Evolutionary conservation across 1,284 basidiomycete genomes (phyloP).

Genomic region (Xanthoconium separans): DNA sequence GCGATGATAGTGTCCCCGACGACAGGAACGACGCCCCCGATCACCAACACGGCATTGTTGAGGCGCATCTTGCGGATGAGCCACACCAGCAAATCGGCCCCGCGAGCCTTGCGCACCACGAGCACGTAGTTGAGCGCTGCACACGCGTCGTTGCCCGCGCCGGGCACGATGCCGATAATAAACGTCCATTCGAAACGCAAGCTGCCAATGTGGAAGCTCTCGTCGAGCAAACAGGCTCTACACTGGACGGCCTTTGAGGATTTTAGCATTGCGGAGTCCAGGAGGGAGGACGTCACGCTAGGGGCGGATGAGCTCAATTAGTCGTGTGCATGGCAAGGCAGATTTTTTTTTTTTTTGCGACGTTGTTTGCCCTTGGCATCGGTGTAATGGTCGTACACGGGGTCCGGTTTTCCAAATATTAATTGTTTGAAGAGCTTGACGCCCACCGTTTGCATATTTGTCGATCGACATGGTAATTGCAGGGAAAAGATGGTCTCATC

Average conservation of each 20-base stretch:
- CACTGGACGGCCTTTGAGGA: constrained; percentile 71
- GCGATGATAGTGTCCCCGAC: constrained; percentile 78
- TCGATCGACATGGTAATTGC: no score
- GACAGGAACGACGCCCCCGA: constrained; percentile 75
- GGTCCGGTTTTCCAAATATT: constrained; percentile 46
- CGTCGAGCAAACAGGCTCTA: constrained; percentile 90
- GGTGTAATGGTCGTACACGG: constrained; percentile 75
- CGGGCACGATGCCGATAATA: constrained; percentile 76
- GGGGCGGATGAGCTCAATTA: no score
- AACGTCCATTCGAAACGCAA: constrained; percentile 88
- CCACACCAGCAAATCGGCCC: constrained; percentile 70
- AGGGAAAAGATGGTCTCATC: no score
- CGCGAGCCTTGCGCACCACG: constrained; percentile 73
- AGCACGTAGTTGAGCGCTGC: constrained; percentile 73
- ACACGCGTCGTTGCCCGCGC: constrained; percentile 68
- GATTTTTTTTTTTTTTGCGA: constrained; percentile 47
- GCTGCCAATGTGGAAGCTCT: constrained; percentile 82
- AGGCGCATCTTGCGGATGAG: constrained; percentile 72
- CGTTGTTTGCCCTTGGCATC: constrained; percentile 67
- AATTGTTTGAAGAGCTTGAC: no score
- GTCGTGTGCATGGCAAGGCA: constrained; percentile 34
- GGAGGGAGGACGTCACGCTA: constrained; percentile 75
- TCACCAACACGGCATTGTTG: constrained; percentile 76
- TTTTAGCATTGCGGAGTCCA: constrained; percentile 74
- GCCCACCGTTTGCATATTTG: no score